A percentile compares a stretch with the other conserved stretches of the same genome.
Evolutionary conservation across 768 basidiomycete genomes (phyloP).

Genomic region (Rhodotorula babjevae): DNA sequence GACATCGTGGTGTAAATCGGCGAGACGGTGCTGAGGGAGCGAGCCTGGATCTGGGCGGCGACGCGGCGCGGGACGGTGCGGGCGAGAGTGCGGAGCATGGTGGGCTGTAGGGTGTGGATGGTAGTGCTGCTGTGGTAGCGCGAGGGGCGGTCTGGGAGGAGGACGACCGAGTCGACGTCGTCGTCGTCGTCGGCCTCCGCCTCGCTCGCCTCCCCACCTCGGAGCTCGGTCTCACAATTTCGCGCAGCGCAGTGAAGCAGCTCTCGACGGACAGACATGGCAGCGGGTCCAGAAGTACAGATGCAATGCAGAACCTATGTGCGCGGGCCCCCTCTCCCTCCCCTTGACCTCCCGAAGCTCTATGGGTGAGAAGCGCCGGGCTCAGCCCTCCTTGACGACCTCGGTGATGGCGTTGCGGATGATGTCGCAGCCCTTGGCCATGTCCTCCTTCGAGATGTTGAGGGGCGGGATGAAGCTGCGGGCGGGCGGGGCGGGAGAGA

Average conservation of each 20-base stretch:
- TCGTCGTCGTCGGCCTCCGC: too few relatives aligned
- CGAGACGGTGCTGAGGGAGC: conserved; percentile 3
- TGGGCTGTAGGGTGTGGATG: background rate
- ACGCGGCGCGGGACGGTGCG: conserved; percentile 4
- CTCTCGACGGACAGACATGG: too few relatives aligned
- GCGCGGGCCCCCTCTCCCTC: too few relatives aligned
- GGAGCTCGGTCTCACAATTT: too few relatives aligned
- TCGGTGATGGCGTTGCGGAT: conserved; percentile 38
- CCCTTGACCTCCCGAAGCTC: too few relatives aligned
- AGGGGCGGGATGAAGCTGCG: conserved; percentile 80
- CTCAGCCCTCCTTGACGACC: conserved; percentile 40
- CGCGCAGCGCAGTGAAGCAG: too few relatives aligned
- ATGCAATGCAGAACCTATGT: background rate
- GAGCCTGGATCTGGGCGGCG: background rate
- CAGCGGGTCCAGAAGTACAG: background rate
- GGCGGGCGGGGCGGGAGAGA: conserved; percentile 27
- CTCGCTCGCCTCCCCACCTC: too few relatives aligned
- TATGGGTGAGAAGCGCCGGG: too few relatives aligned
- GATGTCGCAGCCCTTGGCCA: conserved; percentile 49
- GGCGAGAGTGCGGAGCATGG: conserved; percentile 14
- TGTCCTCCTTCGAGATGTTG: conserved; percentile 69
- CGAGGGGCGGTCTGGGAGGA: too few relatives aligned
- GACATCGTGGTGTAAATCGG: conserved; percentile 31
- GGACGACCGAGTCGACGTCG: too few relatives aligned
- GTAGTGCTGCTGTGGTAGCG: background rate